Evolutionary conservation across 805 yeast species (phyloP).

Genomic region (Isabelozyma pseudorhagii): DNA sequence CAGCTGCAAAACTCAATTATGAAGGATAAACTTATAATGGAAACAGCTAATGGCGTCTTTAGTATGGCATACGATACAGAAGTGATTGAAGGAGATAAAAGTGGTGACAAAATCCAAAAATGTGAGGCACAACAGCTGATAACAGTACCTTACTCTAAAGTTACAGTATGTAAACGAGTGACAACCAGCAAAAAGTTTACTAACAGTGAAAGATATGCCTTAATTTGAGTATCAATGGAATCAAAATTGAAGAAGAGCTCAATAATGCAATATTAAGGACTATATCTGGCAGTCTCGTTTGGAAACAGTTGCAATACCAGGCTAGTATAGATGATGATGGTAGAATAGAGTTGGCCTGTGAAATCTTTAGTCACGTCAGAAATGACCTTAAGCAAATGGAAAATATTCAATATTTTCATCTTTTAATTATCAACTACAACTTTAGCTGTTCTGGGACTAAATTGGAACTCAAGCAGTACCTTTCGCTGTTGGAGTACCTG

Average conservation of each 20-base stretch:
- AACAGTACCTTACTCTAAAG: background rate
- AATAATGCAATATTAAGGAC: background rate
- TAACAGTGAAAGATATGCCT: background rate
- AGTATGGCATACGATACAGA: background rate
- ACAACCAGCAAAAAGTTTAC: background rate
- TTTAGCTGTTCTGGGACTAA: conserved; percentile 1
- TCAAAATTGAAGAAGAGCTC: background rate
- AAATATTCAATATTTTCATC: background rate
- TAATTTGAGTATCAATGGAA: background rate
- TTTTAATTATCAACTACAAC: conserved; percentile 5
- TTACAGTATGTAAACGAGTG: background rate
- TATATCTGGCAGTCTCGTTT: conserved; percentile 1
- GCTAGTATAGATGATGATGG: conserved; percentile 6
- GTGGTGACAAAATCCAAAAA: background rate
- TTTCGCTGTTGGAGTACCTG: conserved; percentile 18
- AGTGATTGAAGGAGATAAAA: background rate
- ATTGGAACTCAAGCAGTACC: conserved; percentile 3
- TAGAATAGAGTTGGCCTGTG: conserved; percentile 4
- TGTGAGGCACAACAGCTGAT: background rate
- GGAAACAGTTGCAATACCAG: conserved; percentile 8
- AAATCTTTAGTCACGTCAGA: conserved; percentile 3
- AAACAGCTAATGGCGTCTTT: background rate
- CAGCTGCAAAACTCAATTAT: background rate
- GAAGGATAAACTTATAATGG: background rate
- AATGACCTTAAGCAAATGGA: conserved; percentile 1